Conservation (phyloP, 768 basidiomycete species). For the Mycena capillaripes region DNA sequence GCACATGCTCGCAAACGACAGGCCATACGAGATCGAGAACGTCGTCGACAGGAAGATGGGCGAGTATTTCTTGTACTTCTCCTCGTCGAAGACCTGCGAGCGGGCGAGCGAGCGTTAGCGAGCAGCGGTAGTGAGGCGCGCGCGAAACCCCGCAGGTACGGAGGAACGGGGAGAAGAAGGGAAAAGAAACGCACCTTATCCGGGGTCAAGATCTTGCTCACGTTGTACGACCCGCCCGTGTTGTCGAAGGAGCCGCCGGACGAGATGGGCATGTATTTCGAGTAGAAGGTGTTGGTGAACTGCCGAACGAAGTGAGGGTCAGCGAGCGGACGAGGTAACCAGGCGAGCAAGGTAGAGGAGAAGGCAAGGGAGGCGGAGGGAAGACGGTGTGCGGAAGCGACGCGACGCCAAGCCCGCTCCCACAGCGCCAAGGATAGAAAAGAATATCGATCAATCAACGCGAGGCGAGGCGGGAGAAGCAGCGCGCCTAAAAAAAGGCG, state of each 20-base stretch:
- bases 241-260: constrained; percentile 78
- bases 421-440: too few species aligned
- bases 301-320: constrained; percentile 54
- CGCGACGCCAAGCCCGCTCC: too few species aligned
- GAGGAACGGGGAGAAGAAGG: too few species aligned
- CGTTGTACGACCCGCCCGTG: constrained; percentile 69
- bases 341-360: not conserved
- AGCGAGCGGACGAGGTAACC: not conserved
- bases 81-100: constrained; percentile 58
- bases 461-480: too few species aligned
- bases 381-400: too few species aligned
- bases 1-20: constrained; percentile 81
- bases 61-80: constrained; percentile 68
- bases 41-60: constrained; percentile 78
- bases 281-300: constrained; percentile 76
- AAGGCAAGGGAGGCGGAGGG: not conserved
- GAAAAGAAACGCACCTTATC: constrained; percentile 50
- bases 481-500: too few species aligned
- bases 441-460: too few species aligned
- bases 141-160: too few species aligned
- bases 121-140: too few species aligned
- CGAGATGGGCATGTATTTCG: constrained; percentile 74
- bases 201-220: constrained; percentile 65
- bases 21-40: constrained; percentile 81
- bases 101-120: too few species aligned